phyloP scores from a whole-genome alignment of 2,329 filamentous ascomycete species.

The Sporothrix brasiliensis region DNA sequence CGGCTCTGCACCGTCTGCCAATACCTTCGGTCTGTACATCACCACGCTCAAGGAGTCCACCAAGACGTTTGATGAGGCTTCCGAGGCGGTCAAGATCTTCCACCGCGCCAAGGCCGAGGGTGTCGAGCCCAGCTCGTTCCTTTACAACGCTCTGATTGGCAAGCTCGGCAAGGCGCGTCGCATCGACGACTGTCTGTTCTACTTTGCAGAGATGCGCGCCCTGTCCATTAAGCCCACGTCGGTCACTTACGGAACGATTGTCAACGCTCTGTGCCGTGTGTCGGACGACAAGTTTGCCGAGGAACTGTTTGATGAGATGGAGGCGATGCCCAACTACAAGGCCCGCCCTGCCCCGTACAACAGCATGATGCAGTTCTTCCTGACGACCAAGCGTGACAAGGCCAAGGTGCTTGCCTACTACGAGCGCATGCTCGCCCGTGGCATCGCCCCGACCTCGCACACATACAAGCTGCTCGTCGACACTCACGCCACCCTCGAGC shows the following conservation, averaged over 20 bases:
- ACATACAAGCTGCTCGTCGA: slow-evolving; percentile 98
- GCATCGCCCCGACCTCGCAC: slow-evolving; percentile 89
- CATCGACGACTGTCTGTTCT: slow-evolving; percentile 96
- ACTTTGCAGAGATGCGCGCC: slow-evolving; percentile 96
- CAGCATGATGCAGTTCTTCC: slow-evolving; percentile 99
- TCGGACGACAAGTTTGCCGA: slow-evolving; percentile 98
- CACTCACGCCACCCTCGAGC: slow-evolving; percentile 90
- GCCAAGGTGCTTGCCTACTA: slow-evolving; percentile 92
- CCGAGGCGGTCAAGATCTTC: slow-evolving; percentile 97
- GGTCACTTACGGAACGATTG: slow-evolving; percentile 96
- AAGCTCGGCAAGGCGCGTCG: slow-evolving; percentile 97
- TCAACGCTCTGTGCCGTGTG: slow-evolving; percentile 95
- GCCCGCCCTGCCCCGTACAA: slow-evolving; percentile 96
- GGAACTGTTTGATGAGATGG: slow-evolving; percentile 98
- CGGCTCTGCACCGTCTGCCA: slow-evolving; percentile 88
- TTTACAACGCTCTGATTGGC: slow-evolving; percentile 97
- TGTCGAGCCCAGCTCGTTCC: slow-evolving; percentile 92
- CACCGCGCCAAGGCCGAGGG: slow-evolving; percentile 89
- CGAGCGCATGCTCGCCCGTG: slow-evolving; percentile 84
- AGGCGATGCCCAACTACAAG: slow-evolving; percentile 98
- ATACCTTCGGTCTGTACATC: slow-evolving; percentile 98
- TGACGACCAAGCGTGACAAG: slow-evolving; percentile 95
- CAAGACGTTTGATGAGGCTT: slow-evolving; percentile 96
- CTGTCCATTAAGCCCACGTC: slow-evolving; percentile 93
- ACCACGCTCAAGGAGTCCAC: slow-evolving; percentile 97